These are phyloP conservation scores for Oryza meridionalis DNA, from an alignment of 176 grass and related monocot genomes.

Conservation along the genomic window DNA sequence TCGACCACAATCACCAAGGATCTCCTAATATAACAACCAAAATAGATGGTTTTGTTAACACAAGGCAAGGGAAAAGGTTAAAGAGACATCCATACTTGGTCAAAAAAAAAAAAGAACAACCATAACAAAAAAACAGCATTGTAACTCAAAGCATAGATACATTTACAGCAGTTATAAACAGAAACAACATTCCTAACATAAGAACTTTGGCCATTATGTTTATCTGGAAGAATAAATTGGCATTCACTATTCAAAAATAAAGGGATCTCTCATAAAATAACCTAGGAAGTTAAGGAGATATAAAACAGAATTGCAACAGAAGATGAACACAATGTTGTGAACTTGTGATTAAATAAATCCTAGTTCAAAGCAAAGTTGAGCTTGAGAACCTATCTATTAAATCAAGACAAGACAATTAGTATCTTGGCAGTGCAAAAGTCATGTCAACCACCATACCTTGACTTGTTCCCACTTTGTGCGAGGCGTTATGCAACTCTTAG, in stretches of 20 bases:
- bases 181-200: neutral
- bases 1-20: conserved; percentile 82
- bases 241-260: conserved; percentile 10
- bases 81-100: neutral
- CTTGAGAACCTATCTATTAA: conserved; percentile 7
- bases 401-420: neutral
- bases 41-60: neutral
- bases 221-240: neutral
- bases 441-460: conserved; percentile 60
- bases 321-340: neutral
- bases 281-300: conserved; percentile 14
- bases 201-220: neutral
- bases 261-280: neutral
- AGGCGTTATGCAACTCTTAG: conserved; percentile 85
- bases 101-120: no score
- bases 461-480: conserved; percentile 95
- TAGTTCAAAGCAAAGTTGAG: conserved; percentile 18
- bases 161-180: neutral
- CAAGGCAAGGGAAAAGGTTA: neutral
- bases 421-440: conserved; percentile 6
- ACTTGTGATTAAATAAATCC: neutral
- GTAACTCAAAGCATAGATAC: neutral
- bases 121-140: neutral
- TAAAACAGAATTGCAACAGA: neutral
- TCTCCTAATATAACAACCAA: conserved; percentile 60